phyloP scores from a whole-genome alignment of 2,329 filamentous ascomycete species.

The Diaporthe citri region DNA sequence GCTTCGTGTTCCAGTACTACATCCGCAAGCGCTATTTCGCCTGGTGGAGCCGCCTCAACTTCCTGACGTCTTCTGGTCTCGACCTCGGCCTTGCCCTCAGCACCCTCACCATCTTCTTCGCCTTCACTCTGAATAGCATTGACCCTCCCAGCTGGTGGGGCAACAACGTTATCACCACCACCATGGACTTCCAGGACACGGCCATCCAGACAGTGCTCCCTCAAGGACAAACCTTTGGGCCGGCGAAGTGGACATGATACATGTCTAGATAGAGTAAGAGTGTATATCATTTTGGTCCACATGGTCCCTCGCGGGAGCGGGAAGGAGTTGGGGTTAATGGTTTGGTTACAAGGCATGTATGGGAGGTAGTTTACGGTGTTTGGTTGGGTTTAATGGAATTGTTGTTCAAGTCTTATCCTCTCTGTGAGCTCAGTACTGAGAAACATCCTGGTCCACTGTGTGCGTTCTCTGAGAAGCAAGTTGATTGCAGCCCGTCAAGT shows the following conservation, averaged over 20 bases:
- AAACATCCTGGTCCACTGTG: background rate
- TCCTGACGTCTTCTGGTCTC: slow-evolving; percentile 76
- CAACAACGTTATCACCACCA: slow-evolving; percentile 68
- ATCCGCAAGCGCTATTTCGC: slow-evolving; percentile 73
- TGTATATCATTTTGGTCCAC: background rate
- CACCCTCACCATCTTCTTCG: slow-evolving; percentile 78
- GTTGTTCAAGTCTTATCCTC: background rate
- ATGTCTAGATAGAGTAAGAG: slow-evolving; percentile 30
- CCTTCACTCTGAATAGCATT: slow-evolving; percentile 73
- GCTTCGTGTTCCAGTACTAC: slow-evolving; percentile 77
- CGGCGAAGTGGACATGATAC: slow-evolving; percentile 60
- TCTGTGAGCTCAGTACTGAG: background rate
- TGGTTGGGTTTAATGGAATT: background rate
- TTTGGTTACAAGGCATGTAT: background rate
- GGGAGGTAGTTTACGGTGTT: background rate
- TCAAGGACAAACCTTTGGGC: slow-evolving; percentile 72
- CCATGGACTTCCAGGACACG: slow-evolving; percentile 71
- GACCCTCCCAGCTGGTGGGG: slow-evolving; percentile 78
- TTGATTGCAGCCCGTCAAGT: background rate
- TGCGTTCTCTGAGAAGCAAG: background rate
- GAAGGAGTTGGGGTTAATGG: background rate
- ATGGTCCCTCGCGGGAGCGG: slow-evolving; percentile 3
- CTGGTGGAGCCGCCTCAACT: slow-evolving; percentile 83
- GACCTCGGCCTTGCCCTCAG: slow-evolving; percentile 77
- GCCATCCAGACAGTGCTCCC: slow-evolving; percentile 68